phyloP scores from a whole-genome alignment of 768 basidiomycete species.

The Cystofilobasidium bisporidii region DNA sequence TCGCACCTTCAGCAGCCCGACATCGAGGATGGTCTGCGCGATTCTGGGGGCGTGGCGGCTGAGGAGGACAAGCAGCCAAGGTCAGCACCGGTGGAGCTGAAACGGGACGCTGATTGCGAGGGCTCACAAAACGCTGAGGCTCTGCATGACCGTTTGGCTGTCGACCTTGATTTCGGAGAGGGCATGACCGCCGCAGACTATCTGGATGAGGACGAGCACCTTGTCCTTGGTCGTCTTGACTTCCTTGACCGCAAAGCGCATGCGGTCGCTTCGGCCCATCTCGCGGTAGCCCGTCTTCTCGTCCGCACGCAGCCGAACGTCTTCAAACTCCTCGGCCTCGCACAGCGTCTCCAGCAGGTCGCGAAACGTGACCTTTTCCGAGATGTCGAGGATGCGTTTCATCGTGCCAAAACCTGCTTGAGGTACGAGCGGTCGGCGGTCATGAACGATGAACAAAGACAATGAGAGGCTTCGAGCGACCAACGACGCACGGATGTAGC shows the following conservation, averaged over 20 bases:
- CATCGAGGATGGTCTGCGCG: conserved; percentile 18
- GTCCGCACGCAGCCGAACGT: conserved; percentile 16
- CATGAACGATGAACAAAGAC: background rate
- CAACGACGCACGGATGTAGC: conserved; percentile 12
- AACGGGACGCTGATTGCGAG: background rate
- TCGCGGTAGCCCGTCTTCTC: conserved; percentile 21
- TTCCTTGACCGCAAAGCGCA: conserved; percentile 18
- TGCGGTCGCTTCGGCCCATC: conserved; percentile 5
- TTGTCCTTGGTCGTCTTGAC: conserved; percentile 26
- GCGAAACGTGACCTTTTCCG: conserved; percentile 13
- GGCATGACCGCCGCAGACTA: conserved; percentile 12
- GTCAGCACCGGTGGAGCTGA: background rate
- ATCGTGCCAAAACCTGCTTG: background rate
- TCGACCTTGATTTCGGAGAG: conserved; percentile 16
- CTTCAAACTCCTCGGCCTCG: conserved; percentile 27
- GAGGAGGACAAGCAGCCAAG: background rate
- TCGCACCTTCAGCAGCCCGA: conserved; percentile 11
- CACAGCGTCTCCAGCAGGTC: conserved; percentile 25
- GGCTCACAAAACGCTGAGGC: conserved; percentile 19
- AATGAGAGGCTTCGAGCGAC: background rate
- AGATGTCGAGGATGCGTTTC: background rate
- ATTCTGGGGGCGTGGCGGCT: conserved; percentile 23
- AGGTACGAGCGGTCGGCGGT: background rate
- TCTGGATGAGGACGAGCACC: conserved; percentile 25
- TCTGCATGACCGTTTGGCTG: conserved; percentile 11